Base-by-base conservation (phyloP, 768 basidiomycete species). In the Tephrocybe sp. region DNA sequence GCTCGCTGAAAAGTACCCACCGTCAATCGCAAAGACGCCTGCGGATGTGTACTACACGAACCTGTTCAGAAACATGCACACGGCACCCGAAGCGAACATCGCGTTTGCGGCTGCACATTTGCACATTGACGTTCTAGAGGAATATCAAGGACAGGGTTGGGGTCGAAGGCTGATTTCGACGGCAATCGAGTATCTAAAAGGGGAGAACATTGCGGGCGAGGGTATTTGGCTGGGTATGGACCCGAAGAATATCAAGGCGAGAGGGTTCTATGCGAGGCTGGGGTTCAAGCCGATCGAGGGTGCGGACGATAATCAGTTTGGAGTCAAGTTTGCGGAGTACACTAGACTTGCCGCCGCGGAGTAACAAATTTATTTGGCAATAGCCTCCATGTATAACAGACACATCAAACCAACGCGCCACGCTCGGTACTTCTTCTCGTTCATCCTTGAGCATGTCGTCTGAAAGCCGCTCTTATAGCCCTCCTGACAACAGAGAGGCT, bases 141-240 rank as follows among this genome's bases (percentile, higher is more conserved):
- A 73, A 37, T 80, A 87, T 62, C 88, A 88, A 64, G 71, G 79
- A 48, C 77, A 77, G 54, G 88, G 88, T 20, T 88, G 83, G 81
- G 89, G 88, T n/a, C 75, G 74, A 62, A 80, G 67, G 63, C 64
- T 91, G 57, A 81, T 90, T 30, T 72, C 66, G 39, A 67, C 59
- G 28, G 85, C 79, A 3, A 75, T 87, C 21, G 69, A 72, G 39
- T 72, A 80, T 68, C 64, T 91, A 60, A 77, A 71, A 53, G 73
- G 60, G 26, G 70, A 78, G 42, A 54, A 58, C 3, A 42, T 64
- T 9, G 76, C 76, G 30, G 58, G 82, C 14, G 67, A 70, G 10
- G 76, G 78, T 1, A 65, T 91, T 25, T 90, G 87, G 85, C 66
- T 91, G 28, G 88, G 84, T 3, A 62, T 88, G 64, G 81, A 89